Evolutionary conservation across 1,284 basidiomycete genomes (phyloP).

Genomic region (Papiliotrema fonsecae): DNA sequence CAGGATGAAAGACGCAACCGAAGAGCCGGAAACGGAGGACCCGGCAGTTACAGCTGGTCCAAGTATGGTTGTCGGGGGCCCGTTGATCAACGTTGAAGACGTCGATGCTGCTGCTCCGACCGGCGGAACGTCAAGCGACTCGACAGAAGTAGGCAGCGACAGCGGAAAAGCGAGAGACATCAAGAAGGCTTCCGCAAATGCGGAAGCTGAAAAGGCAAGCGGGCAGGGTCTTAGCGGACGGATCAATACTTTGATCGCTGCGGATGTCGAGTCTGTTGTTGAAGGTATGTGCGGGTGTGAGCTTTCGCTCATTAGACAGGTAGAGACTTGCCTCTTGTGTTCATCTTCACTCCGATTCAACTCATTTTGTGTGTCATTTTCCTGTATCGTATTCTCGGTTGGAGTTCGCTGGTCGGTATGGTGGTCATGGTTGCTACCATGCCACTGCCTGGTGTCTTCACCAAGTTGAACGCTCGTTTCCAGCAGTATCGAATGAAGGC

Average conservation of each 20-base stretch:
- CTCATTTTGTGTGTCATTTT: slow-evolving; percentile 35
- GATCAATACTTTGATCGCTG: slow-evolving; percentile 56
- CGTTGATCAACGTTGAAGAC: slow-evolving; percentile 15
- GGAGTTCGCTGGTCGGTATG: slow-evolving; percentile 56
- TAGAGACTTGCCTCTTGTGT: slow-evolving; percentile 40
- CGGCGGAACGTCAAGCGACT: slow-evolving; percentile 4
- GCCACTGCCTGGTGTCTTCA: slow-evolving; percentile 53
- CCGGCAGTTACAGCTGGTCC: slow-evolving; percentile 3
- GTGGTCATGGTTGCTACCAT: slow-evolving; percentile 52
- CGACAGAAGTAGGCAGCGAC: slow-evolving; percentile 23
- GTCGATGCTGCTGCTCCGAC: background rate
- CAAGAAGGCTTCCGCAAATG: slow-evolving; percentile 7
- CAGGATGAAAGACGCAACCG: slow-evolving; percentile 51
- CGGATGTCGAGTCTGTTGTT: slow-evolving; percentile 45
- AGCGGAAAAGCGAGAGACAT: slow-evolving; percentile 16
- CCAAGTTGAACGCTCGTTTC: slow-evolving; percentile 33
- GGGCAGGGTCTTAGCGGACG: slow-evolving; percentile 54
- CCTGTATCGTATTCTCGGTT: slow-evolving; percentile 44
- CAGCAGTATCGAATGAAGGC: slow-evolving; percentile 40
- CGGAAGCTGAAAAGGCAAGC: slow-evolving; percentile 19
- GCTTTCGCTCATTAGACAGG: slow-evolving; percentile 17
- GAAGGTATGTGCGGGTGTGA: slow-evolving; percentile 25
- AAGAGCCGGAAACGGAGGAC: slow-evolving; percentile 14
- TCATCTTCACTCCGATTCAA: slow-evolving; percentile 42
- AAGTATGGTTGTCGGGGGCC: no score